Evolutionary conservation across 2,329 filamentous ascomycete genomes (phyloP).

Genomic region (Talaromyces pinophilus): DNA sequence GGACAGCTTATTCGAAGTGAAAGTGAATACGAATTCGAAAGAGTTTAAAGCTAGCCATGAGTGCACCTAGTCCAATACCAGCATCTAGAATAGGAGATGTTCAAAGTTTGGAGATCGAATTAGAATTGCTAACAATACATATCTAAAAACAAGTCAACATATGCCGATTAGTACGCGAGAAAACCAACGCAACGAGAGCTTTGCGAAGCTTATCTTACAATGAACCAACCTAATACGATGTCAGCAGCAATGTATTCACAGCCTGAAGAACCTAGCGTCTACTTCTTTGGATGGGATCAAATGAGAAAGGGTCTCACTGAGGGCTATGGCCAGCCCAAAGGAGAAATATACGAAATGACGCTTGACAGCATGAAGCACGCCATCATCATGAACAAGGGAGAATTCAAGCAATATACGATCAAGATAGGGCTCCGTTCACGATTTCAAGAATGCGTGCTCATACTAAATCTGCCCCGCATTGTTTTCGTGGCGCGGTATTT

Average conservation of each 20-base stretch:
- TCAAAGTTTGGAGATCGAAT: background rate
- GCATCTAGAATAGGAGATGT: background rate
- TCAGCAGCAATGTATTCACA: background rate
- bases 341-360: background rate
- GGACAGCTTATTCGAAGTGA: background rate
- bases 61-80: background rate
- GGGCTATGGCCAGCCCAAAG: background rate
- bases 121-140: background rate
- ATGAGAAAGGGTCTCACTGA: background rate
- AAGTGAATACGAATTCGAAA: background rate
- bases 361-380: constrained; percentile 5
- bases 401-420: background rate
- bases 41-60: background rate
- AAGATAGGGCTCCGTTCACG: background rate
- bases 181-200: background rate
- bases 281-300: constrained; percentile 10
- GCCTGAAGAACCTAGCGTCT: background rate
- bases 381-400: background rate
- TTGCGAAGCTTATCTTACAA: background rate
- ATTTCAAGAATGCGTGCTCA: background rate
- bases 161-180: background rate
- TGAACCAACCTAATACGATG: background rate
- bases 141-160: background rate
- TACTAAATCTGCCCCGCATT: background rate
- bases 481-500: constrained; percentile 6